Evolutionary conservation across 2,329 filamentous ascomycete species (phyloP), one percentile per base, ranked within the genome.

Genomic region (Raffaelea deltoideospora): DNA sequence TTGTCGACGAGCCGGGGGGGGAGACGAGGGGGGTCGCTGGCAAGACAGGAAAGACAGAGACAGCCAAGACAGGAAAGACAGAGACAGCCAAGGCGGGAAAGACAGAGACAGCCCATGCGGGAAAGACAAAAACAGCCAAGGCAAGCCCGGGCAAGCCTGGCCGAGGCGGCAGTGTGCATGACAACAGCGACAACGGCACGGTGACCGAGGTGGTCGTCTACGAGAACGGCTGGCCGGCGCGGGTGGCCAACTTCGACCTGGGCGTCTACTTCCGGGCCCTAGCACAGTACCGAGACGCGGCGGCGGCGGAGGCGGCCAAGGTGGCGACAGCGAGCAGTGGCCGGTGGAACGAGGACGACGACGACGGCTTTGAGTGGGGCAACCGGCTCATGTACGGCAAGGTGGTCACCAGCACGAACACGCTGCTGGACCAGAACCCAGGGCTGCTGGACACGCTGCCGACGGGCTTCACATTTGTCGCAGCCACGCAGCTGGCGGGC

Each of bases 331-430:
- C n/a, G n/a, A n/a, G n/a, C n/a, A n/a, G n/a, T n/a, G n/a, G n/a
- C n/a, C n/a, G n/a, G n/a, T n/a, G n/a, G n/a, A n/a, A n/a, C n/a
- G n/a, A n/a, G 14, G 10, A 17, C 24, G 14, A 7, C 22, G 35
- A 24, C 31, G 28, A 27, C 11, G 43, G 41, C 26, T 36, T 33
- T 4, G 60, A 71, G 19, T 96, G 92, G 64, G 90, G 90, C 5
- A 71, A 76, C 35, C 62, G 71, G 35, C 57, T 98, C 4, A 63
- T 96, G 44, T 96, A 96, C 50, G 87, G 81, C 37, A 85, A 95
- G 54, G 85, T 94, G 7, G 68, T 95, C 14, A 95, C 88, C 3
- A 93, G 85, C 53, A 98, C 90, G 21, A 94, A 88, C 57, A 94
- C 87, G 0, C 64, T 96, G 5, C 67, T 95, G 7, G 90, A 96